Evolutionary conservation across 352 stramenopile species (phyloP).

Genomic region (Globisporangium cylindrosporum): DNA sequence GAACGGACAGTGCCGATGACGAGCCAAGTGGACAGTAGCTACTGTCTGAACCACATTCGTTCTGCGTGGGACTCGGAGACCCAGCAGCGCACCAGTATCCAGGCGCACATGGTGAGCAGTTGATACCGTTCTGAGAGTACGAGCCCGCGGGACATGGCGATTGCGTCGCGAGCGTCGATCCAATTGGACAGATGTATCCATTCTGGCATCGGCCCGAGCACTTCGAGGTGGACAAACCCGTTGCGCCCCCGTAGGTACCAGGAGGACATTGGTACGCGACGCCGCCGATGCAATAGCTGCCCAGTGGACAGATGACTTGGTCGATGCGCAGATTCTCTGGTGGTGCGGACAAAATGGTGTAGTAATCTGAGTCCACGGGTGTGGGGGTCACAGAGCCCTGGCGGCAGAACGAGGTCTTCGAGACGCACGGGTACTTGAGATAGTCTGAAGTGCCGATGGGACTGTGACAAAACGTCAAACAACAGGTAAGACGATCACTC

Average conservation of each 20-base stretch:
- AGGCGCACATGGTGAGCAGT: constrained; percentile 46
- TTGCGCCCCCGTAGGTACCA: constrained; percentile 48
- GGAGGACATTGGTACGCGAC: constrained; percentile 47
- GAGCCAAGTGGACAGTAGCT: constrained; percentile 60
- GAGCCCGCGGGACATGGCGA: constrained; percentile 49
- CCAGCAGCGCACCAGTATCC: constrained; percentile 54
- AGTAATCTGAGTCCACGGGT: constrained; percentile 42
- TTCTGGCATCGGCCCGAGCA: constrained; percentile 60
- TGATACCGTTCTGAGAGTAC: constrained; percentile 56
- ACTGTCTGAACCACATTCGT: constrained; percentile 42
- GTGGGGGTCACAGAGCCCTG: constrained; percentile 36
- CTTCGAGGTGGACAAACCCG: constrained; percentile 30
- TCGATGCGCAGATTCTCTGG: constrained; percentile 36
- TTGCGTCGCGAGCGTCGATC: constrained; percentile 41
- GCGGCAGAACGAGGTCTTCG: constrained; percentile 42
- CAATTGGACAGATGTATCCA: constrained; percentile 48
- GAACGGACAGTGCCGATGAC: constrained; percentile 24
- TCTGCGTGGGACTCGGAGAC: constrained; percentile 44
- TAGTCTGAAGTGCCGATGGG: constrained; percentile 45
- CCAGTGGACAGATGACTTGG: constrained; percentile 49
- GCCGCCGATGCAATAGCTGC: constrained; percentile 59
- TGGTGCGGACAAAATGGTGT: constrained; percentile 29
- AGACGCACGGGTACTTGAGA: constrained; percentile 30
- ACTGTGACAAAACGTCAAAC: constrained; percentile 18
- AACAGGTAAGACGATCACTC: neutral